A percentile compares a stretch with the other conserved stretches of the same genome.
Conservation (phyloP, 495 filamentous ascomycete genomes). For the Aspergillus avenaceus region DNA sequence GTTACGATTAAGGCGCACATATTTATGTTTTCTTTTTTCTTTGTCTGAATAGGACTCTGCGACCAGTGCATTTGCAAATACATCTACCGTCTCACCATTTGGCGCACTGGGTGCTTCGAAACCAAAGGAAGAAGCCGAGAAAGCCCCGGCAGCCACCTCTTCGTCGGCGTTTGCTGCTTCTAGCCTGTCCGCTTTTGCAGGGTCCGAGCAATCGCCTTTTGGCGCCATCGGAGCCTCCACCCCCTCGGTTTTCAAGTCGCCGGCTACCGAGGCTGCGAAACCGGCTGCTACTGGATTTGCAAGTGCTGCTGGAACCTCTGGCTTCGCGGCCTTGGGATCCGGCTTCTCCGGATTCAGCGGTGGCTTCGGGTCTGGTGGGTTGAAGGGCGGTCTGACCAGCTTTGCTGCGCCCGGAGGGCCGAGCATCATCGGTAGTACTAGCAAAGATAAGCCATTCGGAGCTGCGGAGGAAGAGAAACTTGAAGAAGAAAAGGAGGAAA, state of each 20-base stretch:
- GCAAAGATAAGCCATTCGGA: conserved; percentile 67
- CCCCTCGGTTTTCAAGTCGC: conserved; percentile 37
- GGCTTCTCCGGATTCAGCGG: conserved; percentile 52
- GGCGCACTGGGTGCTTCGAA: conserved; percentile 33
- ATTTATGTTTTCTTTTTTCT: background rate
- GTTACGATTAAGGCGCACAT: conserved; percentile 1
- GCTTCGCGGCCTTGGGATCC: conserved; percentile 32
- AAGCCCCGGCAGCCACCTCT: conserved; percentile 31
- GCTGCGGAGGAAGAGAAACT: conserved; percentile 62
- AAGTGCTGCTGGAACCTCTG: conserved; percentile 23
- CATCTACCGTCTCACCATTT: conserved; percentile 49
- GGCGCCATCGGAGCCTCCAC: conserved; percentile 42
- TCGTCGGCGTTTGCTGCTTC: conserved; percentile 52
- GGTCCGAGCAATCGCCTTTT: conserved; percentile 54
- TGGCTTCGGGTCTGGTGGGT: conserved; percentile 45
- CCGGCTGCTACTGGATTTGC: conserved; percentile 31
- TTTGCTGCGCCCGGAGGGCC: conserved; percentile 64
- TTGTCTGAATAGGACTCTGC: conserved; percentile 30
- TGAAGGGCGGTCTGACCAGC: conserved; percentile 52
- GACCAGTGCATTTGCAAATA: conserved; percentile 49
- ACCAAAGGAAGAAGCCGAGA: conserved; percentile 13
- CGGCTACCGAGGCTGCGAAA: conserved; percentile 15
- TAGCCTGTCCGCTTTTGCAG: conserved; percentile 47
- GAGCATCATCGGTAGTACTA: conserved; percentile 47
- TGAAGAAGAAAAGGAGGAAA: conserved; percentile 44